These are phyloP conservation scores for Gracilaria caudata DNA, from an alignment of 23 red algal genomes.

Conservation along the genomic window DNA sequence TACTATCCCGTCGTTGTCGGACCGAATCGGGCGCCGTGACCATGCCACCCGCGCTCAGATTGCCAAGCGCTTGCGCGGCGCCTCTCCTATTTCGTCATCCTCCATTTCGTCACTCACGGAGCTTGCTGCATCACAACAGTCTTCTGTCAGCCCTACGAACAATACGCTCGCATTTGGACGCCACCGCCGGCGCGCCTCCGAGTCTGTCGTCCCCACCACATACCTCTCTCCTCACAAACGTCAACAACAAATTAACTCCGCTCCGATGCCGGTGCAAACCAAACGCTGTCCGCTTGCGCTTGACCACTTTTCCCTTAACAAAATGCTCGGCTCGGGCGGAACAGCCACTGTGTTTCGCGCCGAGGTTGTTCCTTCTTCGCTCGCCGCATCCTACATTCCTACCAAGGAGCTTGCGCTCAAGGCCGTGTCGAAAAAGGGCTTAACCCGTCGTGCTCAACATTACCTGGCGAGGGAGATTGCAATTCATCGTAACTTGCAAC, in stretches of 20 bases:
- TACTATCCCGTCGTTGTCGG: background rate
- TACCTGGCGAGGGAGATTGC: constrained; percentile 71
- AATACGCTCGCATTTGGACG: background rate
- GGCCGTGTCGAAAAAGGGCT: constrained; percentile 52
- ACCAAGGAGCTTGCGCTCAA: constrained; percentile 61
- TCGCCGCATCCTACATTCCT: constrained; percentile 13
- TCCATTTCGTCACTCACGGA: constrained; percentile 15
- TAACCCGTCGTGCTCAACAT: constrained; percentile 51
- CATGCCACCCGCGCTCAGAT: background rate
- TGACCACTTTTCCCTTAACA: constrained; percentile 34
- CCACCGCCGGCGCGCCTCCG: constrained; percentile 24
- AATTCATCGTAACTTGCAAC: constrained; percentile 48
- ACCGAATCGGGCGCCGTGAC: constrained; percentile 17
- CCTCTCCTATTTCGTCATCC: constrained; percentile 12
- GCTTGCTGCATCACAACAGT: background rate
- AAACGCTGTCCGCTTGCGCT: constrained; percentile 3
- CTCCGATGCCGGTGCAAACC: background rate
- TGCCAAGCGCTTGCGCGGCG: constrained; percentile 24
- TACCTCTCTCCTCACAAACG: background rate
- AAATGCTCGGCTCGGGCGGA: constrained; percentile 66
- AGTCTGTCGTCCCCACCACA: background rate
- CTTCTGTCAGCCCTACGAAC: background rate
- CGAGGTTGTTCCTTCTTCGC: constrained; percentile 7
- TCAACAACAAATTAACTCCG: background rate
- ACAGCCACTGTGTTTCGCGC: constrained; percentile 67